Base-by-base conservation (phyloP, 2,329 filamentous ascomycete species). In the Calycina marina region DNA sequence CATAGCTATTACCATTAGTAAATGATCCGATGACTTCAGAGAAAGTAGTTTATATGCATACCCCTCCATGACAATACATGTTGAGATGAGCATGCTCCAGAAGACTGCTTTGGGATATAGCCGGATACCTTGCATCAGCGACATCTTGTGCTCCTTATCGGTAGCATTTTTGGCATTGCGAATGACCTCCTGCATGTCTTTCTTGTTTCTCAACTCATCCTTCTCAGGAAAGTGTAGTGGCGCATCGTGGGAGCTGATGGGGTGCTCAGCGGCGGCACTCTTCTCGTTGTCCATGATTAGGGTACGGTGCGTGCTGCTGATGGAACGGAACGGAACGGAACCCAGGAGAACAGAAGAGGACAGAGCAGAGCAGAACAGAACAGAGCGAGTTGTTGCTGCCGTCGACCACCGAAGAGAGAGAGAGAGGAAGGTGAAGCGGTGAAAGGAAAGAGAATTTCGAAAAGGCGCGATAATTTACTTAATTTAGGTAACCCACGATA, bases 51-150 rank as follows among this genome's bases (percentile, higher is more conserved):
- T n/a, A n/a, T n/a, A n/a, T n/a, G n/a, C n/a, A n/a, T n/a, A n/a
- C 18, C 82, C 84, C 56, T 93, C 84, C 85, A 93, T 93, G 47
- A 72, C 73, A 49, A 93, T 90, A 52, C 80, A 86, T 0, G 82
- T 88, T n/a, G 79, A 88, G 55, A 93, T 86, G 37, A 92, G 61
- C 31, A 93, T 49, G 46, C 76, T 83, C 82, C 83, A 93, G 14
- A 61, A 67, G 35, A 92, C 76, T 14, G 85, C 85, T 60, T 92
- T 88, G 37, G 83, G 84, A 51, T 93, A 93, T 15, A 90, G 65
- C 50, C 65, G 72, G 54, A 93, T 65, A 40, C 82, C 84, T 59
- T 93, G 72, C 52, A 69, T 50, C 36, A 93, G 60, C 28, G 67
- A 78, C 77, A 84, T 83, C 10, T 60, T 65, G 44, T 72, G 75